phyloP scores from a whole-genome alignment of 1,284 basidiomycete species.

The Cutaneotrichosporon cutaneum region DNA sequence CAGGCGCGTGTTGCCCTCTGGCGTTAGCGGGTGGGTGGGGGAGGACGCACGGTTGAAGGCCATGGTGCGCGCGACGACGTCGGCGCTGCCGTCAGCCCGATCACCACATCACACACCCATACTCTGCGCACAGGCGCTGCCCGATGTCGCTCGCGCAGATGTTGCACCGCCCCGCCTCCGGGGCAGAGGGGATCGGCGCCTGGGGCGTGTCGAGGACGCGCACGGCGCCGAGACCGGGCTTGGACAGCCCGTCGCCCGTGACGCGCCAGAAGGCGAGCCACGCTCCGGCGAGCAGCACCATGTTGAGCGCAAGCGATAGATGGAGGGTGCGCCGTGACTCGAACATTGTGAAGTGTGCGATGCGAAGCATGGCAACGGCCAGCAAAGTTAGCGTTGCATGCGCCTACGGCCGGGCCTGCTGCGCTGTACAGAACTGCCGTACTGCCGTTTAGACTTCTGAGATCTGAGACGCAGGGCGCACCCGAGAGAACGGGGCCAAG shows the following conservation, averaged over 20 bases:
- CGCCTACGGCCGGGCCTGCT: too few relatives aligned
- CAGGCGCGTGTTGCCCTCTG: conserved; percentile 25
- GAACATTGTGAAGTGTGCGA: background rate
- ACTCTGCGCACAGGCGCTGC: background rate
- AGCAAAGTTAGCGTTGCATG: too few relatives aligned
- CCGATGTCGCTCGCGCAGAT: conserved; percentile 11
- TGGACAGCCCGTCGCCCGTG: background rate
- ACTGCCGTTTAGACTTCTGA: too few relatives aligned
- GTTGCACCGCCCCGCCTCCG: background rate
- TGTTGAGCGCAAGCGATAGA: conserved; percentile 12
- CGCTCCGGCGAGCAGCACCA: conserved; percentile 1
- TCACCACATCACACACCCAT: conserved; percentile 2
- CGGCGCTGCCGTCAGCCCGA: conserved; percentile 1
- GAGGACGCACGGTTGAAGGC: conserved; percentile 11
- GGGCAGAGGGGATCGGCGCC: background rate
- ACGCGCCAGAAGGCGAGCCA: conserved; percentile 10
- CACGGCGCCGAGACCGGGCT: background rate
- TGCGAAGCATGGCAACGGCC: too few relatives aligned
- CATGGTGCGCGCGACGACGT: conserved; percentile 18
- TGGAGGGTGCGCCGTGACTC: conserved; percentile 5
- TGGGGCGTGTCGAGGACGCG: background rate
- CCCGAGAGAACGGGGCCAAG: too few relatives aligned
- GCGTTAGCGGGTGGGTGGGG: too few relatives aligned
- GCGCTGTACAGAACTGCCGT: too few relatives aligned
- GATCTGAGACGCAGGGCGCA: too few relatives aligned